Percentiles rank a stretch among this genome's conserved stretches.
These are phyloP conservation scores for Trichophyton verrucosum DNA, from an alignment of 2,329 filamentous ascomycete species.

Conservation along the genomic window DNA sequence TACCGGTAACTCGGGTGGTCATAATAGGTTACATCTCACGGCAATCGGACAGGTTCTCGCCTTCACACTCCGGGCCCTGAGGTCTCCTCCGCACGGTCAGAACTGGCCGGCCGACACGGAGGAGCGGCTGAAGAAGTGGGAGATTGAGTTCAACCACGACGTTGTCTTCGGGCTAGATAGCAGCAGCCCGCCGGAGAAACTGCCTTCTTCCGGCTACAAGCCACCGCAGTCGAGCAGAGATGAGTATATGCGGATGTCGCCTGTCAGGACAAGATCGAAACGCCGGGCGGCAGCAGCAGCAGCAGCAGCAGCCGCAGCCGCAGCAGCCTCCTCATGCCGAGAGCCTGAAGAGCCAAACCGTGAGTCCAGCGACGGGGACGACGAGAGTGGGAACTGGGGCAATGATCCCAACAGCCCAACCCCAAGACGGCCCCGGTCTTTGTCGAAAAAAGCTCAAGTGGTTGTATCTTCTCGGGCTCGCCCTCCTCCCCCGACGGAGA, in stretches of 20 bases:
- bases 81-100: conserved; percentile 11
- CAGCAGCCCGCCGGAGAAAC: conserved; percentile 7
- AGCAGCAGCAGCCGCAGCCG: no score
- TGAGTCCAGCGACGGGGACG: neutral
- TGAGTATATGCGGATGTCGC: conserved; percentile 4
- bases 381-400: neutral
- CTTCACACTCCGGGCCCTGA: conserved; percentile 22
- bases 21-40: conserved; percentile 18
- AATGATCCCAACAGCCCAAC: conserved; percentile 11
- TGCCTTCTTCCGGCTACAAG: neutral
- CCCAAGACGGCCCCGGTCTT: neutral
- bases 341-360: no score
- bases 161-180: conserved; percentile 8
- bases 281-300: neutral
- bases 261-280: conserved; percentile 5
- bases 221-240: neutral
- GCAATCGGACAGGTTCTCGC: conserved; percentile 22
- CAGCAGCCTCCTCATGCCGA: no score
- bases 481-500: neutral
- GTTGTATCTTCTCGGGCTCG: neutral
- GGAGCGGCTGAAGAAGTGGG: conserved; percentile 16
- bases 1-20: no score
- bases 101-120: conserved; percentile 14
- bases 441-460: conserved; percentile 8
- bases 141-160: conserved; percentile 9